These are phyloP conservation scores for Plasmodium gaboni DNA, from an alignment of 169 alveolate species.

Conservation along the genomic window DNA sequence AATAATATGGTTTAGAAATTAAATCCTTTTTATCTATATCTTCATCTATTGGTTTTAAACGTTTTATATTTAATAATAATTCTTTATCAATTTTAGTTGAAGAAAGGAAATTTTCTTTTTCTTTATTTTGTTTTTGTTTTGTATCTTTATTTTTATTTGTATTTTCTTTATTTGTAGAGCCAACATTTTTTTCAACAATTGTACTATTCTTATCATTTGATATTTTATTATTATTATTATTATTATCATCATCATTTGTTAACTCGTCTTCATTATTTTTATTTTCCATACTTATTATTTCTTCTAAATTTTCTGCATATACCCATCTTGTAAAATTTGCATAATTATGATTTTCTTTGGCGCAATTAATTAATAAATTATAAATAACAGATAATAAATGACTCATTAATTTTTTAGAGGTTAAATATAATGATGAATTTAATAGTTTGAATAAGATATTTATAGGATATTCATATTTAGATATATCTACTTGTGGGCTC, in stretches of 20 bases:
- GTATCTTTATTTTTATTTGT: not conserved
- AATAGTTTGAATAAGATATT: slow-evolving; percentile 80
- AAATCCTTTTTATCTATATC: slow-evolving; percentile 39
- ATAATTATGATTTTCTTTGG: slow-evolving; percentile 24
- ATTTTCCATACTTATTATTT: slow-evolving; percentile 14
- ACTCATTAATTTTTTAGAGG: slow-evolving; percentile 84
- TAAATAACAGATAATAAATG: slow-evolving; percentile 83
- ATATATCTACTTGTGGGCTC: not conserved
- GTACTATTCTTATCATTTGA: not conserved
- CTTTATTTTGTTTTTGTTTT: slow-evolving; percentile 9
- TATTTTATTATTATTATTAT: not conserved
- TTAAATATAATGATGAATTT: slow-evolving; percentile 81
- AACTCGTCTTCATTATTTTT: not conserved
- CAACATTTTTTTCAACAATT: not conserved
- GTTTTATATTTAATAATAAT: slow-evolving; percentile 40
- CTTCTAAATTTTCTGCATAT: slow-evolving; percentile 55
- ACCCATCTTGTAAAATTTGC: slow-evolving; percentile 71
- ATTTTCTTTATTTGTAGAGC: not conserved
- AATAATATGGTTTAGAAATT: slow-evolving; percentile 33
- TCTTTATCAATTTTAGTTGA: slow-evolving; percentile 63
- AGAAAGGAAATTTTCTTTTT: slow-evolving; percentile 18
- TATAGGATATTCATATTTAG: slow-evolving; percentile 77
- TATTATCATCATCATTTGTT: not conserved
- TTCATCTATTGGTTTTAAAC: slow-evolving; percentile 17
- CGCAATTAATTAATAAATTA: slow-evolving; percentile 71